These are phyloP conservation scores for Yamadazyma dushanensis DNA, from an alignment of 1,139 yeast species.

Conservation along the genomic window DNA sequence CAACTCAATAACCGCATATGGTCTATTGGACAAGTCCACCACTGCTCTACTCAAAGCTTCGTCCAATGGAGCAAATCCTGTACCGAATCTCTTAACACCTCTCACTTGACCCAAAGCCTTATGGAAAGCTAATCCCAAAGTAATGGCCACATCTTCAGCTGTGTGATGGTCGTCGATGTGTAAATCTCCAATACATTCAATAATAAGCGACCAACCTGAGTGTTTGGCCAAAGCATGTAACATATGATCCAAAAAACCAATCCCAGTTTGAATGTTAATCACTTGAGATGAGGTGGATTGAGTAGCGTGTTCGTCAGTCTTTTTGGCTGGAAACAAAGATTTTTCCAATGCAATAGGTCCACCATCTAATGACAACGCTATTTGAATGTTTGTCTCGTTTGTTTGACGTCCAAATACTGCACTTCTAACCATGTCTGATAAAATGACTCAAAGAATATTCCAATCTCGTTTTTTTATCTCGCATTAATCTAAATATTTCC, in stretches of 20 bases:
- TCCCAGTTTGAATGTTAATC: conserved; percentile 83
- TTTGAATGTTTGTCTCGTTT: conserved; percentile 91
- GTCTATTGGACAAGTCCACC: conserved; percentile 89
- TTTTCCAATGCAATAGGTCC: conserved; percentile 64
- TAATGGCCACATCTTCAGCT: conserved; percentile 92
- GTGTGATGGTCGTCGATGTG: conserved; percentile 98
- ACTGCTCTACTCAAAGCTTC: conserved; percentile 95
- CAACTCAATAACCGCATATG: conserved; percentile 84
- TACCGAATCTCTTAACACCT: conserved; percentile 93
- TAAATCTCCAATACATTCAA: conserved; percentile 90
- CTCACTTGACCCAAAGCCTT: conserved; percentile 84
- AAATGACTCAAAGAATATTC: no score
- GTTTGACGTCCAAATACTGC: conserved; percentile 72
- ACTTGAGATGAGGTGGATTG: conserved; percentile 66
- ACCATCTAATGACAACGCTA: conserved; percentile 82
- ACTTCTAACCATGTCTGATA: conserved; percentile 15
- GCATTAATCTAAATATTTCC: not conserved
- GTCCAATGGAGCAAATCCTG: conserved; percentile 92
- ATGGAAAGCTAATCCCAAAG: conserved; percentile 86
- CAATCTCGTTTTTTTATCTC: no score
- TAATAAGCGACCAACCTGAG: conserved; percentile 89
- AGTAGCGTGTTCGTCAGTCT: conserved; percentile 52
- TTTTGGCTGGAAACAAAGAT: conserved; percentile 46
- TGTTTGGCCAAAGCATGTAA: conserved; percentile 95
- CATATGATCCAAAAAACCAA: conserved; percentile 97